Evolutionary conservation across 352 stramenopile species (phyloP).

Genomic region (Phytophthora kernoviae): DNA sequence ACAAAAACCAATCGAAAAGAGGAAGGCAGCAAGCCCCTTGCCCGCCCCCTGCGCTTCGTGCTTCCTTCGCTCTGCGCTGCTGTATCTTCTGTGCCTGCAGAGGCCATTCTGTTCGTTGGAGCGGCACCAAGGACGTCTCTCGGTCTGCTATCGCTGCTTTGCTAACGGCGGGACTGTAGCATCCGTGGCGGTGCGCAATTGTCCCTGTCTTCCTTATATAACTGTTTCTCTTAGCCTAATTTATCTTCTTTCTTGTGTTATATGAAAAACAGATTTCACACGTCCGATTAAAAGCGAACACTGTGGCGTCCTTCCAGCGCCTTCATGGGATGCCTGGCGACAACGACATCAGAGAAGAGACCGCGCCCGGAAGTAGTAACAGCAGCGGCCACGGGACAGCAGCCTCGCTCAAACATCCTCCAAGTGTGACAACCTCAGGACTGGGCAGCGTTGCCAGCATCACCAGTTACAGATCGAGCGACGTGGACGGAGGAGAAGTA

Average conservation of each 20-base stretch:
- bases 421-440: slow-evolving; percentile 23
- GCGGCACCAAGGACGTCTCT: background rate
- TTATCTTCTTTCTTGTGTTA: background rate
- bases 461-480: slow-evolving; percentile 28
- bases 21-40: background rate
- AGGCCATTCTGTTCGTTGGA: slow-evolving; percentile 3
- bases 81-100: background rate
- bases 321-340: slow-evolving; percentile 59
- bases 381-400: slow-evolving; percentile 19
- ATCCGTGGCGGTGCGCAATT: background rate
- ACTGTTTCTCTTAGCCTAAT: slow-evolving; percentile 1
- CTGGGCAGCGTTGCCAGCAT: slow-evolving; percentile 25
- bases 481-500: slow-evolving; percentile 15
- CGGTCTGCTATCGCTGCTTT: background rate
- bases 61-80: slow-evolving; percentile 1
- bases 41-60: background rate
- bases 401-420: slow-evolving; percentile 1
- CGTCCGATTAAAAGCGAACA: slow-evolving; percentile 4
- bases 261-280: too few species aligned
- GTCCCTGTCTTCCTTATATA: slow-evolving; percentile 5
- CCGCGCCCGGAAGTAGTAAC: slow-evolving; percentile 16
- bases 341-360: slow-evolving; percentile 35
- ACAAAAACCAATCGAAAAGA: slow-evolving; percentile 3
- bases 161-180: background rate
- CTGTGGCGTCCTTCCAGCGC: slow-evolving; percentile 22